Percentiles rank a stretch among this genome's conserved stretches.
Evolutionary conservation across 495 filamentous ascomycete species (phyloP).

Genomic region (Aspergillus kassunensis): DNA sequence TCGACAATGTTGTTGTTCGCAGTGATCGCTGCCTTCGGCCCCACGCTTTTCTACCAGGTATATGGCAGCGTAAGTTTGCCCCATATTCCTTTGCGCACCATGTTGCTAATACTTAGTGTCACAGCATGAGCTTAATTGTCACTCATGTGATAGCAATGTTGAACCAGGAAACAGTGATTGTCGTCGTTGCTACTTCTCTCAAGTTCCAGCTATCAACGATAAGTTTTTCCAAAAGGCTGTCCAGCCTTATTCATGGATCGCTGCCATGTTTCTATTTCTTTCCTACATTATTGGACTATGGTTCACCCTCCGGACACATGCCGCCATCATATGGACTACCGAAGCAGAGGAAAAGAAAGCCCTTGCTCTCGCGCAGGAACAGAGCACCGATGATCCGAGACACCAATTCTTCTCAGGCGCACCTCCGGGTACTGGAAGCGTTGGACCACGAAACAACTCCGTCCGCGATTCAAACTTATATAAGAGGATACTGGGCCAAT

Average conservation of each 20-base stretch:
- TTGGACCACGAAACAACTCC: conserved; percentile 30
- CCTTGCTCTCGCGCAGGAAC: conserved; percentile 33
- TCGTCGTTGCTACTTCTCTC: conserved; percentile 88
- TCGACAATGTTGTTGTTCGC: conserved; percentile 98
- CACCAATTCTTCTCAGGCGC: conserved; percentile 30
- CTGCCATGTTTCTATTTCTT: conserved; percentile 79
- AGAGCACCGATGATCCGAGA: conserved; percentile 39
- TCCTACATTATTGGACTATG: conserved; percentile 91
- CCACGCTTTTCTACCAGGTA: conserved; percentile 98
- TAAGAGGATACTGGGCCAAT: conserved; percentile 88
- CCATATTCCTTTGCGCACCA: not conserved
- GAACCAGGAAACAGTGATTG: conserved; percentile 61
- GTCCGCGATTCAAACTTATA: conserved; percentile 86
- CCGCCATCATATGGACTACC: conserved; percentile 92
- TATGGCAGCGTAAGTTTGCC: conserved; percentile 76
- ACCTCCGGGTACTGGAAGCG: conserved; percentile 25
- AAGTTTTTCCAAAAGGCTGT: conserved; percentile 86
- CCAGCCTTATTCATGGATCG: conserved; percentile 86
- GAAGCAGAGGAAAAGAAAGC: conserved; percentile 82
- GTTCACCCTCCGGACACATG: conserved; percentile 96
- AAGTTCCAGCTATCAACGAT: conserved; percentile 79
- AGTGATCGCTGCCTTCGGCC: conserved; percentile 93
- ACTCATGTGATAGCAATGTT: conserved; percentile 59
- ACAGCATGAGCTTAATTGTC: conserved; percentile 90
- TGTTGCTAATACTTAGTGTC: conserved; percentile 21